Evolutionary conservation across 202 grass and related monocot species (phyloP), one percentile per base, ranked within the genome.

Genomic region (Zoysia matrella): DNA sequence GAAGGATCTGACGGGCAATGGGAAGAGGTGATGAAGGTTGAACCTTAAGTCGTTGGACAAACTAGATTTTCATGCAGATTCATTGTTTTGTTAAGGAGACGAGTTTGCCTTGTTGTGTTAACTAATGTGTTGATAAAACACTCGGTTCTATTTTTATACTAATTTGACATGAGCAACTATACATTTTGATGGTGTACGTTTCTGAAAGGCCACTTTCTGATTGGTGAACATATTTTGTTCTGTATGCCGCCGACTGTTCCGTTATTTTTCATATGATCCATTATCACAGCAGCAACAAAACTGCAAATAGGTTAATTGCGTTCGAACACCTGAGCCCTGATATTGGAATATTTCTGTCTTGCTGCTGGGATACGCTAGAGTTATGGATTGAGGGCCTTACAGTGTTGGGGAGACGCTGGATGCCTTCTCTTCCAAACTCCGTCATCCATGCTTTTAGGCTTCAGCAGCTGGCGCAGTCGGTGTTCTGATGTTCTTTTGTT

Each of bases 41-140:
- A 92, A 74, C 77, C 81, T 15, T 80, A 79, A 58, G 51, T 9
- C 7, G 41, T 7, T 4, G 18, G 41, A 22, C 47, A 63, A 6
- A 49, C 65, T 48, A 10, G 40, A 43, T 2, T 85, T 56, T 44
- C 22, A 22, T 56, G 58, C 69, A 85, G 42, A 85, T 73, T 52
- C 47, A 65, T 30, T 78, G 60, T 73, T 85, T 67, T 8, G 57
- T 57, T 11, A 47, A 30, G 22, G 22, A 71, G 66, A 80, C 7
- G 8, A 57, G 42, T 72, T 65, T 73, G 40, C 67, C 16, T 5
- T 40, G 40, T 4, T 51, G 11, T 78, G 53, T 78, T 64, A 54
- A 77, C 75, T 65, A 78, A 18, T 64, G 16, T 3, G 4, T 52
- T 0, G 16, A 48, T 30, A 10, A 52, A 77, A 65, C 49, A 72